Evolutionary conservation across 2,329 filamentous ascomycete genomes (phyloP).

Genomic region (Sporothrix inflata): DNA sequence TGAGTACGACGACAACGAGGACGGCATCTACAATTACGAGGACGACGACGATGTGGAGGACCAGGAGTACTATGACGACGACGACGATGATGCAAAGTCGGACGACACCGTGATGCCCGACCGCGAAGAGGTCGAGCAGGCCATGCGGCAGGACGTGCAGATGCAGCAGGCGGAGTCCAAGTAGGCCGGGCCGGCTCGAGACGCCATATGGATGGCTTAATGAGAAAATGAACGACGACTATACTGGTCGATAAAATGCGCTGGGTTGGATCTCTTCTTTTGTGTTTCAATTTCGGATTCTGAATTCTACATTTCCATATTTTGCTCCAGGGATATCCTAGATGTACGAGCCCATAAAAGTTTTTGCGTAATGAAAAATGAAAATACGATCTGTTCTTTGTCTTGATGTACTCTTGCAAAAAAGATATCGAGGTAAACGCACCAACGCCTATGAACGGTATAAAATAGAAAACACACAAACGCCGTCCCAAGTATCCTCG

Average conservation of each 20-base stretch:
- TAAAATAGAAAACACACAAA: background rate
- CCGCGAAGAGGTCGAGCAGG: slow-evolving; percentile 32
- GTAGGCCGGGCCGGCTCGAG: background rate
- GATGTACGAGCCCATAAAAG: background rate
- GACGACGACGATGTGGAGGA: slow-evolving; percentile 27
- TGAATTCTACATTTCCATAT: background rate
- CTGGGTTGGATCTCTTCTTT: background rate
- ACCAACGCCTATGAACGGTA: background rate
- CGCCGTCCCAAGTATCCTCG: background rate
- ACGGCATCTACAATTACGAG: slow-evolving; percentile 21
- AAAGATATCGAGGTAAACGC: background rate
- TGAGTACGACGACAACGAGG: slow-evolving; percentile 18
- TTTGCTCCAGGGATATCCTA: background rate
- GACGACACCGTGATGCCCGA: slow-evolving; percentile 34
- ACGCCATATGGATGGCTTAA: background rate
- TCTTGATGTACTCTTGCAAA: background rate
- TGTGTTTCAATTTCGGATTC: background rate
- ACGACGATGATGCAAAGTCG: slow-evolving; percentile 28
- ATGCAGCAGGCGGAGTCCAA: background rate
- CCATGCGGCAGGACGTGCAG: slow-evolving; percentile 14
- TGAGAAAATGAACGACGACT: background rate
- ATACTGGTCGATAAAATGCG: background rate
- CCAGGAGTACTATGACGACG: slow-evolving; percentile 34
- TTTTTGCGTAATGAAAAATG: background rate
- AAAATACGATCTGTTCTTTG: background rate